phyloP scores from a whole-genome alignment of 495 filamentous ascomycete genomes.

The Neurospora sp. region DNA sequence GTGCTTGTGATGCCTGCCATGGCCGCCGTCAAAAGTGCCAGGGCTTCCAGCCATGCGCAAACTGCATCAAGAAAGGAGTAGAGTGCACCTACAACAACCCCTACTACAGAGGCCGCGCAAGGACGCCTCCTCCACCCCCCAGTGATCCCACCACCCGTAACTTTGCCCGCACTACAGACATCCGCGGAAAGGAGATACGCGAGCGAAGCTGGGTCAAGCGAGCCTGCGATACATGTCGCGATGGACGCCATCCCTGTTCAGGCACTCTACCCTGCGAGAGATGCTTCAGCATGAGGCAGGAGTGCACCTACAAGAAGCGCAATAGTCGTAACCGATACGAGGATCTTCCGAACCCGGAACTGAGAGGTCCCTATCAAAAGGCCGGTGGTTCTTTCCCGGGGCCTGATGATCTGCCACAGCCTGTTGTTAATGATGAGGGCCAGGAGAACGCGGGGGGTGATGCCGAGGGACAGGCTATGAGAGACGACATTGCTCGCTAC shows the following conservation, averaged over 20 bases:
- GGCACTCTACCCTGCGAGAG: slow-evolving; percentile 12
- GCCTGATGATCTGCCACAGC: neutral
- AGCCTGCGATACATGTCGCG: slow-evolving; percentile 13
- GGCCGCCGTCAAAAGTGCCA: slow-evolving; percentile 3
- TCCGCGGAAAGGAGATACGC: slow-evolving; percentile 5
- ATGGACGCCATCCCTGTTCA: slow-evolving; percentile 2
- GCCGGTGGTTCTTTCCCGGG: neutral
- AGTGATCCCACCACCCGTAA: slow-evolving; percentile 6
- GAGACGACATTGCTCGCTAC: neutral
- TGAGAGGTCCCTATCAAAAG: neutral
- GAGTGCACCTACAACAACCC: slow-evolving; percentile 12
- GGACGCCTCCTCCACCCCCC: slow-evolving; percentile 12
- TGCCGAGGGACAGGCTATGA: neutral
- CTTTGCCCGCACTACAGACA: neutral
- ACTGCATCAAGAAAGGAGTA: slow-evolving; percentile 5
- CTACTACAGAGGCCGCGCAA: slow-evolving; percentile 7
- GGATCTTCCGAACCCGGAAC: neutral
- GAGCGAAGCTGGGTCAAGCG: slow-evolving; percentile 11
- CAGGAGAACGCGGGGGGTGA: neutral
- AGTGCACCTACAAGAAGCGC: slow-evolving; percentile 12
- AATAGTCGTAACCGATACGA: neutral
- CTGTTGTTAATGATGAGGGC: neutral
- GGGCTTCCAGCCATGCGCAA: slow-evolving; percentile 15
- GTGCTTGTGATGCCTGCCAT: slow-evolving; percentile 14
- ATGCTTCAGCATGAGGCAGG: slow-evolving; percentile 10